Evolutionary conservation across 2,329 filamentous ascomycete species (phyloP).

Genomic region (Ophiosphaerella korrae): DNA sequence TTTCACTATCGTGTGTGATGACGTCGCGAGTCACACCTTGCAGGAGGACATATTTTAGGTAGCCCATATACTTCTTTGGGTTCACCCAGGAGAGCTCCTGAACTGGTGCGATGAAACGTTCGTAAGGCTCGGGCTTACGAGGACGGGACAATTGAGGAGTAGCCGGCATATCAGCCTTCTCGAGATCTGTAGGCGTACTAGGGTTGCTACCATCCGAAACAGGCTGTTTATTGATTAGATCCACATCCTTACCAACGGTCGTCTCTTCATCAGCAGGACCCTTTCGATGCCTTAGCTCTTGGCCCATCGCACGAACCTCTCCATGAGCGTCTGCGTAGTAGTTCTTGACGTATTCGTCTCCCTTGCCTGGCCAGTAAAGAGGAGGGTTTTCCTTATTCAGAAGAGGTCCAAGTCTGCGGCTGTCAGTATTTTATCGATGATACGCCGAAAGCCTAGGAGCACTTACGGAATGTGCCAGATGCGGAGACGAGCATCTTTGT

Average conservation of each 20-base stretch:
- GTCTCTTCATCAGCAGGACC: no score
- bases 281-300: no score
- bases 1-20: constrained; percentile 41
- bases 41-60: constrained; percentile 51
- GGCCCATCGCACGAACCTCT: no score
- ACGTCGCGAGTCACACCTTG: constrained; percentile 49
- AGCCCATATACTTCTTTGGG: constrained; percentile 31
- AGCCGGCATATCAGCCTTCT: constrained; percentile 2
- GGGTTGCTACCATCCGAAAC: not conserved
- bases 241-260: no score
- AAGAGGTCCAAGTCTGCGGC: constrained; percentile 37
- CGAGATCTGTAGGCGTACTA: not conserved
- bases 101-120: constrained; percentile 34
- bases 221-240: not conserved
- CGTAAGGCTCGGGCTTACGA: constrained; percentile 22
- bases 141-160: not conserved
- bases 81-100: constrained; percentile 24
- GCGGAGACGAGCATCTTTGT: constrained; percentile 17
- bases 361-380: constrained; percentile 42
- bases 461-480: constrained; percentile 13
- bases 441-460: no score
- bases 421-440: no score
- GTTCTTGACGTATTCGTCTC: constrained; percentile 37
- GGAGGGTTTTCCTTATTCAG: constrained; percentile 44
- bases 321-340: constrained; percentile 29